phyloP scores from a whole-genome alignment of 2,329 filamentous ascomycete species.

The Alternaria panax region DNA sequence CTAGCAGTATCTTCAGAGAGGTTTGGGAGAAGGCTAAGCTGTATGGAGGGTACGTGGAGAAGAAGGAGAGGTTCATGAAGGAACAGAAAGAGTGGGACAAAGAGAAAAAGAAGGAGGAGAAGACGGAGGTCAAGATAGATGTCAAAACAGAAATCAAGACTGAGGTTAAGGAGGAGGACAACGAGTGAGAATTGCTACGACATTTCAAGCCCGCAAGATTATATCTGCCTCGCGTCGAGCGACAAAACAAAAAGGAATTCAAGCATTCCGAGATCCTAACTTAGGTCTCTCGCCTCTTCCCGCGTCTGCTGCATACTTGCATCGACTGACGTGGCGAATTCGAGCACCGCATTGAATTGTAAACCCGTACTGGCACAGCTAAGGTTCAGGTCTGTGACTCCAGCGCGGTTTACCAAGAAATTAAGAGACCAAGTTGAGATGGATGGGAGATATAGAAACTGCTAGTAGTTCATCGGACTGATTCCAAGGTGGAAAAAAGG shows the following conservation, averaged over 20 bases:
- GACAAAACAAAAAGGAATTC: neutral
- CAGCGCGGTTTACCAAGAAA: too few relatives aligned
- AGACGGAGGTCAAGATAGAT: neutral
- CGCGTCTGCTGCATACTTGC: slow-evolving; percentile 3
- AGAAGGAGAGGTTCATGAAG: slow-evolving; percentile 57
- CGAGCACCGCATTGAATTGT: too few relatives aligned
- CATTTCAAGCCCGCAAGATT: neutral
- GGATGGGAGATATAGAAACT: too few relatives aligned
- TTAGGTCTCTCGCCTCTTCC: neutral
- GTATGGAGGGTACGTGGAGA: slow-evolving; percentile 54
- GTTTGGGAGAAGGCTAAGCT: slow-evolving; percentile 58
- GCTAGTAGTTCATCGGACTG: too few relatives aligned
- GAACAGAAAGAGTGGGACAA: slow-evolving; percentile 57
- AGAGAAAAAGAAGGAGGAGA: slow-evolving; percentile 19
- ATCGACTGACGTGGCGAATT: too few relatives aligned
- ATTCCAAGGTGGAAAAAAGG: neutral
- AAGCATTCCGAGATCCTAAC: slow-evolving; percentile 6
- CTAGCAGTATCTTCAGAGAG: slow-evolving; percentile 58
- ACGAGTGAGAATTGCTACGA: neutral
- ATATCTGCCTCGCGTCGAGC: neutral
- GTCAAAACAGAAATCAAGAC: slow-evolving; percentile 3
- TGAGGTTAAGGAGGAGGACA: neutral
- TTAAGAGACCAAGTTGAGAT: neutral
- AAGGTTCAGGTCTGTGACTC: too few relatives aligned
- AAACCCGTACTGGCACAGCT: too few relatives aligned